These are phyloP conservation scores for Penicillium verhagenii DNA, from an alignment of 495 filamentous ascomycete species.

Conservation along the genomic window DNA sequence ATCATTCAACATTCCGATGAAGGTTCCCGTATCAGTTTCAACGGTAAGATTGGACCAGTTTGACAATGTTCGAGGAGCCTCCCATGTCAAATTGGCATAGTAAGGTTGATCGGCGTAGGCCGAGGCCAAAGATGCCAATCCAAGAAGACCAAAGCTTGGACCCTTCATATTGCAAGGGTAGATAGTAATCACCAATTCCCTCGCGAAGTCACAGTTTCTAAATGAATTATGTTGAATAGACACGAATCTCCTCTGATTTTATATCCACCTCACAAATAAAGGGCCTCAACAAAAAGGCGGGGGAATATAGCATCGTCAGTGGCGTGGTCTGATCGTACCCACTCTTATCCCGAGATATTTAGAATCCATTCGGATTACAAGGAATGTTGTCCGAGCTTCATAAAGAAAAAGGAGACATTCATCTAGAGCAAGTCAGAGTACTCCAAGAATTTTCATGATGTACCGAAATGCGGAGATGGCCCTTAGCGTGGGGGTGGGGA, in stretches of 20 bases:
- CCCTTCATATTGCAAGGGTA: too few relatives aligned
- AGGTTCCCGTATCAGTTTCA: constrained; percentile 12
- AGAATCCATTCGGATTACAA: neutral
- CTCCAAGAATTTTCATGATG: too few relatives aligned
- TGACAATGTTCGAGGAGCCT: constrained; percentile 7
- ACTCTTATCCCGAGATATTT: neutral
- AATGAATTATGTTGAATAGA: neutral
- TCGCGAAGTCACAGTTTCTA: too few relatives aligned
- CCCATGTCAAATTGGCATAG: constrained; percentile 15
- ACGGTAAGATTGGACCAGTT: constrained; percentile 17
- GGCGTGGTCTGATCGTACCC: neutral
- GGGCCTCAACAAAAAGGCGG: neutral
- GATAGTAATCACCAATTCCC: too few relatives aligned
- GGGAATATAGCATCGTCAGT: neutral
- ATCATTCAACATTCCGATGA: constrained; percentile 9
- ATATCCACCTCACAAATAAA: neutral
- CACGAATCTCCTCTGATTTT: neutral
- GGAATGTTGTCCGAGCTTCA: neutral
- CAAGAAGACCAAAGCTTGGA: constrained; percentile 2
- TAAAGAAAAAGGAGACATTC: neutral
- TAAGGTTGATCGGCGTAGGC: constrained; percentile 3
- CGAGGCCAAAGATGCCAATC: neutral
- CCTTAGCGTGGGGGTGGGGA: neutral
- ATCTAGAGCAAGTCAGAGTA: neutral
- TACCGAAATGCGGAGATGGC: neutral